Evolutionary conservation across 768 basidiomycete species (phyloP).

Genomic region (Mycena belliarum): DNA sequence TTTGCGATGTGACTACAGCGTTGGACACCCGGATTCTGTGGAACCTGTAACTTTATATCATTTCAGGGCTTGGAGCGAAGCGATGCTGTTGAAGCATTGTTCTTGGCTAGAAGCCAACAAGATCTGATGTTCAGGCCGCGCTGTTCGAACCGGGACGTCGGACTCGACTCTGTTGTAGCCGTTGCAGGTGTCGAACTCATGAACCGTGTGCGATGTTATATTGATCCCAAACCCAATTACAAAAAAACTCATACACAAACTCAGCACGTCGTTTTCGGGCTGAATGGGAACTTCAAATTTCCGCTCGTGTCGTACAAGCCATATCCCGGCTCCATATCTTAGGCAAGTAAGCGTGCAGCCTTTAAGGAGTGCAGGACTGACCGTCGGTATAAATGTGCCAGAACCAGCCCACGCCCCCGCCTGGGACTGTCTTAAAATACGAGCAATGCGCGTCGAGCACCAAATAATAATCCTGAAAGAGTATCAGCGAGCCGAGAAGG

Average conservation of each 20-base stretch:
- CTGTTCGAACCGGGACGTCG: too few relatives aligned
- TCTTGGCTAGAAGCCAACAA: too few relatives aligned
- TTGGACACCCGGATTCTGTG: too few relatives aligned
- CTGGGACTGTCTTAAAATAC: constrained; percentile 56
- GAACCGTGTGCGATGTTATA: too few relatives aligned
- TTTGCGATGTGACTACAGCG: background rate
- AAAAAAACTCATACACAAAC: background rate
- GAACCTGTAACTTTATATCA: too few relatives aligned
- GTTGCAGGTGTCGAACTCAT: background rate
- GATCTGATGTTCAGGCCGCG: too few relatives aligned
- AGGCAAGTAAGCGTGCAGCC: background rate
- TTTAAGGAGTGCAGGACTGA: constrained; percentile 32
- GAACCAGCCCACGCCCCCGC: constrained; percentile 80
- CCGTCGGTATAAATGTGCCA: constrained; percentile 75
- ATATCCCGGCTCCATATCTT: constrained; percentile 57
- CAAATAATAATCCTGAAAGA: constrained; percentile 57
- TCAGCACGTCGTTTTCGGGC: constrained; percentile 64
- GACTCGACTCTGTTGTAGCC: background rate
- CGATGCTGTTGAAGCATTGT: too few relatives aligned
- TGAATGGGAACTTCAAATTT: constrained; percentile 61
- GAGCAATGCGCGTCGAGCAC: constrained; percentile 66
- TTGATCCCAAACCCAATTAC: too few relatives aligned
- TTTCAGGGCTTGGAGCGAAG: too few relatives aligned
- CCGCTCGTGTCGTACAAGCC: constrained; percentile 59
- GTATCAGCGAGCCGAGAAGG: background rate